Percentiles rank a stretch among this genome's conserved stretches.
phyloP scores from a whole-genome alignment of 768 basidiomycete species.

The Tylopilus vinaceipallidus region DNA sequence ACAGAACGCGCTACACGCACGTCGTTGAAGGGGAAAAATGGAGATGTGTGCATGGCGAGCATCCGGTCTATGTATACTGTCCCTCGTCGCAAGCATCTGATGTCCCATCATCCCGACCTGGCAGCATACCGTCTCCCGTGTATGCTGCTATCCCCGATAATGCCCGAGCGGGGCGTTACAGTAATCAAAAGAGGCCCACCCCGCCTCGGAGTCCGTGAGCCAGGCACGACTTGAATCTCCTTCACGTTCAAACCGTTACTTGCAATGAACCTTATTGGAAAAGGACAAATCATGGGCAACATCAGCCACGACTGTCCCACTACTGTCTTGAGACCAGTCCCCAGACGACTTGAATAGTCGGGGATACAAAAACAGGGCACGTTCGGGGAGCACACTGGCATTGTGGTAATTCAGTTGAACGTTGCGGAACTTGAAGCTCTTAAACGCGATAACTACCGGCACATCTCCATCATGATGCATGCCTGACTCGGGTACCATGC shows the following conservation, averaged over 20 bases:
- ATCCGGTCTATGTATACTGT: no score
- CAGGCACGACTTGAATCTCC: conserved; percentile 66
- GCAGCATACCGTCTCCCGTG: no score
- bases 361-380: not conserved
- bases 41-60: no score
- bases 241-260: conserved; percentile 45
- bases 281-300: conserved; percentile 67
- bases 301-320: conserved; percentile 49
- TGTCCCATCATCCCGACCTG: no score
- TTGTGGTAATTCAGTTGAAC: conserved; percentile 52
- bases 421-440: conserved; percentile 64
- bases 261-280: conserved; percentile 41
- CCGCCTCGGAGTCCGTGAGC: conserved; percentile 45
- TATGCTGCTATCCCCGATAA: no score
- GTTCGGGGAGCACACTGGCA: conserved; percentile 42
- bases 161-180: no score
- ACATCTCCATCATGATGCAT: conserved; percentile 52
- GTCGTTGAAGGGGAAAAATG: no score
- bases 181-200: no score
- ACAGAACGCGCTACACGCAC: no score
- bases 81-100: no score
- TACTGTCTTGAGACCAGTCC: conserved; percentile 52
- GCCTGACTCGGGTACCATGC: no score
- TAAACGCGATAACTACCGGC: no score
- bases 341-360: conserved; percentile 29